Percentiles rank a stretch among this genome's conserved stretches.
phyloP scores from a whole-genome alignment of 257 asterid species.

The Solanum pinnatisectum region DNA sequence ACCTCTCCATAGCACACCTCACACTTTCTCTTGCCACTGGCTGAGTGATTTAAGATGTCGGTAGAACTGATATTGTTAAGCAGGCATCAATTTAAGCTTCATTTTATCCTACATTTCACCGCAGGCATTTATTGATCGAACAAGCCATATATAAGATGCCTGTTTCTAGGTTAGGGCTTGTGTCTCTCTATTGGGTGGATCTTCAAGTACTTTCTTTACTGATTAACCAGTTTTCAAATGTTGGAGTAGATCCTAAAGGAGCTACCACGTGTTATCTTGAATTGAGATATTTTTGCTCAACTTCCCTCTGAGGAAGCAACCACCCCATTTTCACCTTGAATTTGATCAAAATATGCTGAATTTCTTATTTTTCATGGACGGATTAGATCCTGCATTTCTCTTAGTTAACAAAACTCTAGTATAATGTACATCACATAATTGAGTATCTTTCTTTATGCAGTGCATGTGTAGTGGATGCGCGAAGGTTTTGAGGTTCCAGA shows the following conservation, averaged over 20 bases:
- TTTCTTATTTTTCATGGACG: background rate
- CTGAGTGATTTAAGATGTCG: background rate
- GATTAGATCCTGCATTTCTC: no score
- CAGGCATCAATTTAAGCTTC: background rate
- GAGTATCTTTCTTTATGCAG: conserved; percentile 27
- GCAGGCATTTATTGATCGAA: background rate
- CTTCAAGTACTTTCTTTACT: no score
- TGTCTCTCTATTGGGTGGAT: no score
- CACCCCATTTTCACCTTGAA: background rate
- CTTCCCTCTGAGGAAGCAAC: background rate
- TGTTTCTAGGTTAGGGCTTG: background rate
- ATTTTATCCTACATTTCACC: background rate
- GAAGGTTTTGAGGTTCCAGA: conserved; percentile 84
- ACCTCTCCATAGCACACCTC: background rate
- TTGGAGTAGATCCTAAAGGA: no score
- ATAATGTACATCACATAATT: background rate
- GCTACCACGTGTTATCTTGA: background rate
- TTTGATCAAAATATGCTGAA: background rate
- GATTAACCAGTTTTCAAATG: no score
- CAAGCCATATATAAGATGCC: background rate
- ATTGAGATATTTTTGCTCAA: background rate
- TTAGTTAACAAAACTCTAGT: background rate
- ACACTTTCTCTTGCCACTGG: background rate
- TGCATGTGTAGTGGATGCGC: conserved; percentile 99
- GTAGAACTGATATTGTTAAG: background rate